Evolutionary conservation across 805 yeast species (phyloP), one percentile per base, ranked within the genome.

Genomic region (Suhomyces tanzawaensis): DNA sequence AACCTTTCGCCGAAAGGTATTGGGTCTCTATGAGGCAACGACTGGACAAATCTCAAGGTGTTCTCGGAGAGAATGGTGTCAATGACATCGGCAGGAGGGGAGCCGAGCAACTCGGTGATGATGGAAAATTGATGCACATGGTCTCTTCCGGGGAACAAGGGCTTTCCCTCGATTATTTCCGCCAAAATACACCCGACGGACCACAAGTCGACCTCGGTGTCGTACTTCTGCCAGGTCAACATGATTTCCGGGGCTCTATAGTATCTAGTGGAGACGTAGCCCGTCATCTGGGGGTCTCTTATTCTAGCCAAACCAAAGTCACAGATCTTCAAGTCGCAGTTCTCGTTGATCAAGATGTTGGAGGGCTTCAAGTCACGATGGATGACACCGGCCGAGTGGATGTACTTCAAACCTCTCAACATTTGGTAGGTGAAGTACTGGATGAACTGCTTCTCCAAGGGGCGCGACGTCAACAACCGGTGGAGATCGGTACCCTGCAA

Each of bases 261-360:
- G 69, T 89, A 91, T 55, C 99, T 67, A 3, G 99, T 91, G 4
- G 95, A 84, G 13, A 91, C 99, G 60, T 91, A 91, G 7, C 98
- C 99, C 1, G 98, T 91, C 99, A 91, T 91, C 62, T 91, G 98
- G 11, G 97, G 96, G 66, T 91, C 99, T 69, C 91, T 97, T 56
- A 91, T 85, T 58, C 99, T 77, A 23, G 98, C 98, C 44, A 91
- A 72, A 16, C 99, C 99, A 60, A 91, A 87, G 62, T 87, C 96
- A 66, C 95, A 87, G 52, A 87, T 87, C 62, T 87, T 87, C 58
- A 87, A 72, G 64, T 87, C 96, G 63, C 96, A 87, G 63, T 86
- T 86, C 64, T 87, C 95, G 59, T 87, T 87, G 53, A 87, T 82
- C 44, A 87, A 71, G 40, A 87, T 85, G 62, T 87, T 87, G 43